phyloP scores from a whole-genome alignment of 1,284 basidiomycete species.

The Fomitopsis pinicola region DNA sequence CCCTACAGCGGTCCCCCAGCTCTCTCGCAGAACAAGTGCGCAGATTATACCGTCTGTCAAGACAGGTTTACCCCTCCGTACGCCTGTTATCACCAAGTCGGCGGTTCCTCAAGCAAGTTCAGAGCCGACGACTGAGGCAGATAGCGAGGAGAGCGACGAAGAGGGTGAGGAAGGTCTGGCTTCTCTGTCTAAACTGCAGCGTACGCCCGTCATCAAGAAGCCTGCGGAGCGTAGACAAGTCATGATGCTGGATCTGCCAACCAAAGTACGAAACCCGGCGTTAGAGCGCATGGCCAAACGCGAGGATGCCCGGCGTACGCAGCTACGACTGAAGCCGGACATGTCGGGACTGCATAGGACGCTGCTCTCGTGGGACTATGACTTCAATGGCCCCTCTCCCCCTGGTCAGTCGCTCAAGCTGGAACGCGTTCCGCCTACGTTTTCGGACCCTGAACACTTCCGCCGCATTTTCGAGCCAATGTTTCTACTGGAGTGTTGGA shows the following conservation, averaged over 20 bases:
- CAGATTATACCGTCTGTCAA: neutral
- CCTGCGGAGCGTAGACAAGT: conserved; percentile 61
- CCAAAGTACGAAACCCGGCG: conserved; percentile 35
- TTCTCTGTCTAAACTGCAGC: conserved; percentile 60
- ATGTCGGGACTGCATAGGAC: conserved; percentile 74
- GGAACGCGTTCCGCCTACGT: conserved; percentile 58
- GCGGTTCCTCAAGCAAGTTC: conserved; percentile 9
- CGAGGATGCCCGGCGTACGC: conserved; percentile 60
- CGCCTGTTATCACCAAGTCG: conserved; percentile 5
- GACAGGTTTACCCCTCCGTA: conserved; percentile 2
- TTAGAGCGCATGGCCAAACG: conserved; percentile 49
- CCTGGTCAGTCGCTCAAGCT: conserved; percentile 38
- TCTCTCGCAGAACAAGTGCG: neutral
- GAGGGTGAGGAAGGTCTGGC: conserved; percentile 57
- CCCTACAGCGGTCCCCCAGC: conserved; percentile 11
- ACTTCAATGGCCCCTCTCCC: conserved; percentile 59
- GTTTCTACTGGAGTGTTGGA: conserved; percentile 91
- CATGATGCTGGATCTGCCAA: conserved; percentile 62
- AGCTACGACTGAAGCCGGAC: conserved; percentile 79
- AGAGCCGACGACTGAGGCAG: conserved; percentile 31
- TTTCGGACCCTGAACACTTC: conserved; percentile 69
- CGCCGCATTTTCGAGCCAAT: conserved; percentile 79
- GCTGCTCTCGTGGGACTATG: conserved; percentile 88
- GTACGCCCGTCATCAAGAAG: conserved; percentile 55
- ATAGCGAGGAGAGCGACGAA: conserved; percentile 44